Evolutionary conservation across 139 green algal genomes (phyloP).

Genomic region (Chlorella sp.): DNA sequence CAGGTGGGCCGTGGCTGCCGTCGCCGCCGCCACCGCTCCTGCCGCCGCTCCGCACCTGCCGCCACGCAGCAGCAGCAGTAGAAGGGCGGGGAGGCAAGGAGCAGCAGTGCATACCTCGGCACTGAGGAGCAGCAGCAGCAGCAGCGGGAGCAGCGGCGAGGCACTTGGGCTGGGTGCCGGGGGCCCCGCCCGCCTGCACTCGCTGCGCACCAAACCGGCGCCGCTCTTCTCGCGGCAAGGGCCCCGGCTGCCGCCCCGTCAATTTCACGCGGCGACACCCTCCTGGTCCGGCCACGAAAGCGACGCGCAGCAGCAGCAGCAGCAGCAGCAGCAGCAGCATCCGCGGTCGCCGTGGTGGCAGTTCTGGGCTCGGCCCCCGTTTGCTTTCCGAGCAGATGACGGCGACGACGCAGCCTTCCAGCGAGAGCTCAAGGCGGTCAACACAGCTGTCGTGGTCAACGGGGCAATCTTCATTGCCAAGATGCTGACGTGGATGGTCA

Average conservation of each 20-base stretch:
- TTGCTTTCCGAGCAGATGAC: too few relatives aligned
- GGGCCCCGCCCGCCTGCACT: background rate
- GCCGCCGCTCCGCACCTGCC: background rate
- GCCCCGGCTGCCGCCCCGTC: background rate
- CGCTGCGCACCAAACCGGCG: background rate
- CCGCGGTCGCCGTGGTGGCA: conserved; percentile 18
- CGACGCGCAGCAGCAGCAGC: background rate
- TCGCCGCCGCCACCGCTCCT: background rate
- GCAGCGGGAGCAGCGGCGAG: background rate
- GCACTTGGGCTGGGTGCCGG: background rate
- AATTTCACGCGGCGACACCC: background rate
- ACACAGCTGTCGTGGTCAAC: conserved; percentile 71
- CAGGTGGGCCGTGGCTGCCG: background rate
- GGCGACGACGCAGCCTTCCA: conserved; percentile 12
- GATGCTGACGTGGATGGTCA: conserved; percentile 56
- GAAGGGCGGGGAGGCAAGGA: background rate
- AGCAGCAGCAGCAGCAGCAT: conserved; percentile 3
- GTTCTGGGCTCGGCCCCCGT: conserved; percentile 6
- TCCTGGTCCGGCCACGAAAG: background rate
- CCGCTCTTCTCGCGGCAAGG: background rate
- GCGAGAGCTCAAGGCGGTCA: conserved; percentile 51
- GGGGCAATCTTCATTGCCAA: conserved; percentile 76
- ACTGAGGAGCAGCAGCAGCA: background rate
- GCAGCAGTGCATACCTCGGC: background rate
- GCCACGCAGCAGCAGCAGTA: background rate